Base-by-base conservation (phyloP, 78 protist species). In the Protostelium mycophagum region DNA sequence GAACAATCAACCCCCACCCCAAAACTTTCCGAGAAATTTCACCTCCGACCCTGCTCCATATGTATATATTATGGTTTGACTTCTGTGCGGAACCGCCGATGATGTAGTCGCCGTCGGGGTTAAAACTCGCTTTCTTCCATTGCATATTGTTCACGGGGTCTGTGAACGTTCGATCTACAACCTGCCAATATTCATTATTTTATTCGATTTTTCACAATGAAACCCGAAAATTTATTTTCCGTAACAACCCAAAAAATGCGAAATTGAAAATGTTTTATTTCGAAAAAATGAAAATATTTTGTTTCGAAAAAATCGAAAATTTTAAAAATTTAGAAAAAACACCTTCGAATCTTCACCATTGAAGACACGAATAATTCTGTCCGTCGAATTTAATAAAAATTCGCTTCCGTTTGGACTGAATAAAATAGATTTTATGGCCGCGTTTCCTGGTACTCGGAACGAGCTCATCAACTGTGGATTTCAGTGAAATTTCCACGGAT, bases 81-180 rank as follows among this genome's bases (percentile, higher is more conserved):
- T 90, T 93, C 37, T 63, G 88, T 28, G 85, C 35, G n/a, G 39
- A 37, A 34, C 96, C 96, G 0, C 89, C 95, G 28, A 92, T 28
- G 0, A 94, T 35, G 87, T 91, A 90, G 35, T 94, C 96, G 36
- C 35, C 63, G 37, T 92, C 90, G 38, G 86, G 38, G 36, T 88
- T 85, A 29, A 93, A 94, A 23, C 89, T 29, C 85, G 93, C 89
- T 35, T 84, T 87, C 90, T 92, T 92, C 96, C 96, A 94, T 83
- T 93, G 96, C 35, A 86, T 34, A 86, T 92, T 92, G 39, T 93
- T 90, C 35, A 94, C 91, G 85, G 36, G 85, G 36, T 94, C 96
- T 0, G 29, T 28, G 1, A 51, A 51, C 5, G 31, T 51, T 5
- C 73, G 73, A 51, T 51, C 73, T 5, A 16, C 73, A 51, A 16